These are phyloP conservation scores for Russula ochroleuca DNA, from an alignment of 768 basidiomycete species.

Conservation along the genomic window DNA sequence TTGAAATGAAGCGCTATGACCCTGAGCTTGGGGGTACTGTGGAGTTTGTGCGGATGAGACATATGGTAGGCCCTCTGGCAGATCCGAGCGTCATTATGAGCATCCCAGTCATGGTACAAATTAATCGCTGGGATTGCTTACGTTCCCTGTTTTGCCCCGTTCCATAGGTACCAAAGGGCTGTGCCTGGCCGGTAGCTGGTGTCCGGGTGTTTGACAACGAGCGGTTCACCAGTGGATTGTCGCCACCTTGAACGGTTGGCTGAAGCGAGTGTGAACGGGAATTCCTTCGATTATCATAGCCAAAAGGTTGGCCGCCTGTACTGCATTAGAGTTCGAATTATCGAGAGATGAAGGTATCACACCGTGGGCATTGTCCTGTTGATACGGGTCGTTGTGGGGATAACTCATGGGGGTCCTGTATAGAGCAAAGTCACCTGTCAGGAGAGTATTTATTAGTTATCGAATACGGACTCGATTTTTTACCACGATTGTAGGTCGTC, in stretches of 20 bases:
- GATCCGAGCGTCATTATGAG: not conserved
- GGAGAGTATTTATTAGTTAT: constrained; percentile 14
- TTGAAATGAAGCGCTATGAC: not conserved
- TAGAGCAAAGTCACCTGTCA: not conserved
- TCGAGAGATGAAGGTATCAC: not conserved
- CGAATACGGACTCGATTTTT: not conserved
- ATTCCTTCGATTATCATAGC: not conserved
- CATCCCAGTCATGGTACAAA: not conserved
- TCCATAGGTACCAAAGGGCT: not conserved
- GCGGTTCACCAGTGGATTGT: not conserved
- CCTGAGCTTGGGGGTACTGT: not conserved
- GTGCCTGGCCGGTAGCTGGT: not conserved
- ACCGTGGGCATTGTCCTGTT: not conserved
- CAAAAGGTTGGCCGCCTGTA: not conserved
- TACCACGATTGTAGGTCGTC: not conserved
- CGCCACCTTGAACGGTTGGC: not conserved
- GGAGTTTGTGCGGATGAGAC: not conserved
- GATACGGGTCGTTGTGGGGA: not conserved
- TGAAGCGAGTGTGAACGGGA: not conserved
- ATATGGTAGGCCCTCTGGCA: no score
- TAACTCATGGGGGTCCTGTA: constrained; percentile 10
- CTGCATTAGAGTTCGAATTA: not conserved
- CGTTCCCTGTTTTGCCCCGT: not conserved
- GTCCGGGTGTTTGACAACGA: not conserved
- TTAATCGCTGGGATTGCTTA: not conserved